A percentile compares a stretch with the other conserved stretches of the same genome.
These are phyloP conservation scores for Pseudocercospora cruenta DNA, from an alignment of 2,329 filamentous ascomycete species.

Conservation along the genomic window DNA sequence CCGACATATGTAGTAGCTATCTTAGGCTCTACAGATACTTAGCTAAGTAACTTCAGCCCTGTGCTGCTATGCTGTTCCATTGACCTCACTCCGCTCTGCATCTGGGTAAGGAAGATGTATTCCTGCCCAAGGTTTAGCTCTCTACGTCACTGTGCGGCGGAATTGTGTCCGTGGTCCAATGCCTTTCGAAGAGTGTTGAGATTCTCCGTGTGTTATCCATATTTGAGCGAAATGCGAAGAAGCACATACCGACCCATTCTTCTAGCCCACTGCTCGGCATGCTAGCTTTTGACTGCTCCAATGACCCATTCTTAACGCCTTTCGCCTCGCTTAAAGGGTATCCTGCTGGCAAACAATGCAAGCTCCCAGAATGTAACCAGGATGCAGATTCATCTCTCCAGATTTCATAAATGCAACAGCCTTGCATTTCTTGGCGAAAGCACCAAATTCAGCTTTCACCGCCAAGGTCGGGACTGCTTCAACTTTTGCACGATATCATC, in stretches of 20 bases:
- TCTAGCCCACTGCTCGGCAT: not conserved
- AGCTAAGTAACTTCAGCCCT: not conserved
- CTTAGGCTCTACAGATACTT: not conserved
- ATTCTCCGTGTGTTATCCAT: not conserved
- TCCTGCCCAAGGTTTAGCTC: not conserved
- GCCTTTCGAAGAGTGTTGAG: not conserved
- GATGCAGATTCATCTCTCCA: not conserved
- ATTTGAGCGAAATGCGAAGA: not conserved
- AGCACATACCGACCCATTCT: not conserved
- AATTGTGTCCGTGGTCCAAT: not conserved
- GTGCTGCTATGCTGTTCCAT: slow-evolving; percentile 4
- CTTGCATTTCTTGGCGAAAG: slow-evolving; percentile 1
- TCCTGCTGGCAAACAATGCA: not conserved
- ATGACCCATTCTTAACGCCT: not conserved
- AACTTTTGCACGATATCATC: not conserved
- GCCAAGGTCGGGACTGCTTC: not conserved
- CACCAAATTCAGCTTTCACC: not conserved
- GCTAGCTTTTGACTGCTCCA: not conserved
- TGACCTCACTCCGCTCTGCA: slow-evolving; percentile 6
- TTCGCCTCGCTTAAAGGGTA: slow-evolving; percentile 1
- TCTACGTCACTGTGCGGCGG: slow-evolving; percentile 8
- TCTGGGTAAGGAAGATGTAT: slow-evolving; percentile 1
- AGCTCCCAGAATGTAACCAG: not conserved
- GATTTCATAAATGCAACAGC: not conserved
- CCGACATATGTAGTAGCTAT: not conserved